These are phyloP conservation scores for Carex scoparia DNA, from an alignment of 176 grass and related monocot genomes.

Conservation along the genomic window DNA sequence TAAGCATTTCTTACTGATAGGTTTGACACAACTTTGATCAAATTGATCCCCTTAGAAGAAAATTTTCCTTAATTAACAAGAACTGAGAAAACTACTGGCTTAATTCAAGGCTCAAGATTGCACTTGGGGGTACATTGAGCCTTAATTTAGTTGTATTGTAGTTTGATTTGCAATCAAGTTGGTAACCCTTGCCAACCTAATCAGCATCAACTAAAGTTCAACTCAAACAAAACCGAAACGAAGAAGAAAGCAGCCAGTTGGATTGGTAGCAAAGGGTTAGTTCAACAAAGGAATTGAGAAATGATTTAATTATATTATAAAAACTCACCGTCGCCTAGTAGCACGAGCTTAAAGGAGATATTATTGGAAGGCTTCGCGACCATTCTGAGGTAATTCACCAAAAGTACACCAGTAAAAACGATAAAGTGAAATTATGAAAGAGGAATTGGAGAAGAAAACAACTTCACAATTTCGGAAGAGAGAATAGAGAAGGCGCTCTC, in stretches of 20 bases:
- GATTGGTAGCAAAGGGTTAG: background rate
- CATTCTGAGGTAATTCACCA: constrained; percentile 23
- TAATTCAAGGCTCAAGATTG: background rate
- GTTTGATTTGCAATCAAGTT: background rate
- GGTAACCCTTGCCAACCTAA: background rate
- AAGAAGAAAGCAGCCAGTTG: background rate
- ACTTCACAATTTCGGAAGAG: background rate
- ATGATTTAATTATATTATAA: background rate
- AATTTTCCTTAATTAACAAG: background rate
- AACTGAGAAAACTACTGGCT: background rate
- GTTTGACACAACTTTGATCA: background rate
- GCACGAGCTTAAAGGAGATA: constrained; percentile 67
- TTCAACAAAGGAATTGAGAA: background rate
- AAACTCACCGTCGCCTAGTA: constrained; percentile 60
- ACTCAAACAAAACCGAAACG: background rate
- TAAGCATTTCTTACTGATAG: background rate
- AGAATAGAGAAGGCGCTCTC: background rate
- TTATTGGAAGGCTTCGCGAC: constrained; percentile 26
- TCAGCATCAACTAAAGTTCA: background rate
- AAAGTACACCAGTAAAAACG: background rate
- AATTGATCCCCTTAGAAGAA: background rate
- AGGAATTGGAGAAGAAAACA: background rate
- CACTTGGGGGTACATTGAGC: background rate
- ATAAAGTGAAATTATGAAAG: background rate
- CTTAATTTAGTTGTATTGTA: background rate